Evolutionary conservation across 192 early-diverging fungal genomes (phyloP).

Genomic region (Mortierella claussenii): DNA sequence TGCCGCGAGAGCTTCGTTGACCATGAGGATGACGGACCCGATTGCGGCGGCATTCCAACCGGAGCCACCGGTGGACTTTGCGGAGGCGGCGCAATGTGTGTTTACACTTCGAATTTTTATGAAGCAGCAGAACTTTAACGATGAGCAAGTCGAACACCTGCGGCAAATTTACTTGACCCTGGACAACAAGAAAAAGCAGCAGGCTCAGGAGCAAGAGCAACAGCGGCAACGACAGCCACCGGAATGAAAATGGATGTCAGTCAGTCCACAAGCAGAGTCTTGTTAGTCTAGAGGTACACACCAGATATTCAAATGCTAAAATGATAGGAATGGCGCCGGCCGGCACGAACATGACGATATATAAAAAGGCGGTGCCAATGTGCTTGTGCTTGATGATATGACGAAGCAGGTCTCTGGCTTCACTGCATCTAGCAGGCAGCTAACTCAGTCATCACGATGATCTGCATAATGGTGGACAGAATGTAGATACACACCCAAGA

Average conservation of each 20-base stretch:
- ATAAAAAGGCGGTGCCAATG: too few relatives aligned
- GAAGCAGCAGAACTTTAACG: slow-evolving; percentile 29
- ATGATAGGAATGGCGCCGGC: too few relatives aligned
- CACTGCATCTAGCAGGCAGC: too few relatives aligned
- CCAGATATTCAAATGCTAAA: too few relatives aligned
- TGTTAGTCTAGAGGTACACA: too few relatives aligned
- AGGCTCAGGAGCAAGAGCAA: neutral
- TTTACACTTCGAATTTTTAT: slow-evolving; percentile 35
- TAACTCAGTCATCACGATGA: too few relatives aligned
- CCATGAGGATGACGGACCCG: slow-evolving; percentile 13
- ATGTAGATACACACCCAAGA: too few relatives aligned
- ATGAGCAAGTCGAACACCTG: slow-evolving; percentile 15
- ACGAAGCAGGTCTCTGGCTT: too few relatives aligned
- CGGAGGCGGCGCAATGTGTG: slow-evolving; percentile 25
- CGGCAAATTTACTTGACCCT: slow-evolving; percentile 23
- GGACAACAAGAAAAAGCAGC: slow-evolving; percentile 14
- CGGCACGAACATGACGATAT: too few relatives aligned
- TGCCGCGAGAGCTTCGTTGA: slow-evolving; percentile 15
- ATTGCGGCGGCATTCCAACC: slow-evolving; percentile 19
- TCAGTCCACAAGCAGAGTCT: too few relatives aligned
- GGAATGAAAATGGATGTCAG: neutral
- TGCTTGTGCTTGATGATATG: too few relatives aligned
- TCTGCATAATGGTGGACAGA: too few relatives aligned
- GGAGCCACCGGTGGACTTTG: slow-evolving; percentile 25
- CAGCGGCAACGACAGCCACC: neutral